Evolutionary conservation across 257 asterid species (phyloP), one percentile per base, ranked within the genome.

Genomic region (Nicotiana knightiana): DNA sequence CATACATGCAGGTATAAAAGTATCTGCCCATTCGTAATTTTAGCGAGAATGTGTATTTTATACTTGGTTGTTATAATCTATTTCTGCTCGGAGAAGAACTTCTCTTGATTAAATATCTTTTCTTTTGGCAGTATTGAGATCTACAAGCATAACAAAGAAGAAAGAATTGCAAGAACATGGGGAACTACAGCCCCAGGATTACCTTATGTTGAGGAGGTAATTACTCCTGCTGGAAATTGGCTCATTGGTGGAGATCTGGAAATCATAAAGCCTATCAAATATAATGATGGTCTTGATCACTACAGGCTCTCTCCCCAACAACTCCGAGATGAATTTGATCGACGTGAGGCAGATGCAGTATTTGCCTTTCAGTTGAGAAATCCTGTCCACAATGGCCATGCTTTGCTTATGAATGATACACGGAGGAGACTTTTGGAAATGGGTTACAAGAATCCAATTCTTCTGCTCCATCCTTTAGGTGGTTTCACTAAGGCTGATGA

Each of bases 331-430:
- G 98, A 93, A 86, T 93, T 93, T 48, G 97, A 92, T 79, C 86
- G 73, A 21, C 93, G 94, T 28, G 79, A 88, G 82, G 97, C 97
- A 4, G 98, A 93, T 87, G 98, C 97, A 11, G 97, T 93, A 51
- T 93, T 93, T 86, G 97, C 98, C 33, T 93, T 93, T 68, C 98
- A 93, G 93, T 92, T 93, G 81, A 91, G 98, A 79, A 92, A 93
- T 87, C 98, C 98, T 0, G 97, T 93, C 58, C 98, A 93, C 57
- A 93, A 93, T 55, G 97, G 98, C 3, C 98, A 93, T 83, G 98
- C 98, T 78, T 83, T 93, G 88, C 85, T 93, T 55, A 93, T 93
- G 96, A 93, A 91, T 61, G 98, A 92, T 87, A 94, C 98, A 57
- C 93, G 98, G 2, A 82, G 80, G 85, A 89, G 91, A 65, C 97